These are phyloP conservation scores for Lanzia echinophila DNA, from an alignment of 2,329 filamentous ascomycete species.

Conservation along the genomic window DNA sequence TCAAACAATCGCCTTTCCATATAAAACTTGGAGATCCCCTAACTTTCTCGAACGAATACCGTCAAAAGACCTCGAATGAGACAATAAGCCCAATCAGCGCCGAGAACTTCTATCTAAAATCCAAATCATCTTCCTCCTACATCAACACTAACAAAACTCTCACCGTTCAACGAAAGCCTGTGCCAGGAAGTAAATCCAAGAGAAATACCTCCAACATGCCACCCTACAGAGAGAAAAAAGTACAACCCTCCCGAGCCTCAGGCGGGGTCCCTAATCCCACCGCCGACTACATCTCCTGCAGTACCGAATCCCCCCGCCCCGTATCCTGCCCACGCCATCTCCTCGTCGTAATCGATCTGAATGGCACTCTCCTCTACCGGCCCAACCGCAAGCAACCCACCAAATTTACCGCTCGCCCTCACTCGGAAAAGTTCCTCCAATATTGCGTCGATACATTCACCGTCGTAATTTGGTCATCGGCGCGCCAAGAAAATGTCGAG, in stretches of 20 bases:
- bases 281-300: slow-evolving; percentile 52
- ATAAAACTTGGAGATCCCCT: no score
- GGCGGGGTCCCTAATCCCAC: slow-evolving; percentile 51
- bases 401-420: slow-evolving; percentile 59
- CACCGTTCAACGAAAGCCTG: not conserved
- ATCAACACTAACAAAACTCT: not conserved
- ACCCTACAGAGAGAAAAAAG: slow-evolving; percentile 12
- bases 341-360: slow-evolving; percentile 84
- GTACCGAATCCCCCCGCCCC: slow-evolving; percentile 35
- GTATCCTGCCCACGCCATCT: slow-evolving; percentile 51
- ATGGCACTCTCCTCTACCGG: slow-evolving; percentile 80
- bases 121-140: no score
- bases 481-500: slow-evolving; percentile 63
- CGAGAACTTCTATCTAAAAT: no score
- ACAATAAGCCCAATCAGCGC: no score
- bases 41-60: no score
- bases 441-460: slow-evolving; percentile 69
- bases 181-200: not conserved
- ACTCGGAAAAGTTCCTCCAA: slow-evolving; percentile 60
- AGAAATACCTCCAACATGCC: not conserved
- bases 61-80: no score
- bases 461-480: slow-evolving; percentile 89
- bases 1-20: no score
- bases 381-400: slow-evolving; percentile 45
- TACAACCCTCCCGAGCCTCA: slow-evolving; percentile 20